Evolutionary conservation across 1,284 basidiomycete genomes (phyloP), one percentile per base, ranked within the genome.

Genomic region (Sphagnurus paluster): DNA sequence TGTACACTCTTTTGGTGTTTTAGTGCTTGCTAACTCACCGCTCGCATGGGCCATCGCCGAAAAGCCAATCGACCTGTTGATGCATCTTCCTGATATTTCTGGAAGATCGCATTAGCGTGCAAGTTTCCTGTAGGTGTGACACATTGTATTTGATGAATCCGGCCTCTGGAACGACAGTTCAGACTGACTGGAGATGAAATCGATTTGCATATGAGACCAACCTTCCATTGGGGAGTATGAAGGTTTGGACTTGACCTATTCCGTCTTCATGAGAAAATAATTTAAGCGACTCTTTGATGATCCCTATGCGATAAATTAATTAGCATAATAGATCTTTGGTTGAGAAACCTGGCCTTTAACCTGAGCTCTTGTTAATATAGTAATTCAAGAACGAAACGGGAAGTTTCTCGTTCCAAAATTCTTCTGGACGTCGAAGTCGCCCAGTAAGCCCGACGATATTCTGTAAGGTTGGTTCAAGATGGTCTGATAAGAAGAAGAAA

Each of bases 41-140:
- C 69, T 67, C 76, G 72, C 52, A 90, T 57, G 5, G 87, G 85
- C 75, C 81, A 87, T 50, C 87, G 69, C 43, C 82, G 74, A 59
- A 90, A 87, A 16, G 65, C 66, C 26, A 87, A 57, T 20, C 65
- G 59, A n/a, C 81, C 81, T 4, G 65, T 57, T 10, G 61, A 59
- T 5, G 85, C 86, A 57, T 87, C 76, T 21, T 67, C 59, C 60
- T 90, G 87, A 63, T 89, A 90, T 21, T 75, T 61, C 30, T 61
- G 48, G 54, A 89, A 86, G 21, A 86, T 75, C 5, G 61, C 35
- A 52, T 88, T 69, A 0, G 81, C 82, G 16, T 69, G 64, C 8
- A 45, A 19, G 51, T 78, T 78, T 25, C 67, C 68, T 13, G 57
- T 16, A 0, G 65, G 60, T 33, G 64, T 66, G 2, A 60, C 52